phyloP scores from a whole-genome alignment of 1,284 basidiomycete genomes.

The Stereum hirsutum region DNA sequence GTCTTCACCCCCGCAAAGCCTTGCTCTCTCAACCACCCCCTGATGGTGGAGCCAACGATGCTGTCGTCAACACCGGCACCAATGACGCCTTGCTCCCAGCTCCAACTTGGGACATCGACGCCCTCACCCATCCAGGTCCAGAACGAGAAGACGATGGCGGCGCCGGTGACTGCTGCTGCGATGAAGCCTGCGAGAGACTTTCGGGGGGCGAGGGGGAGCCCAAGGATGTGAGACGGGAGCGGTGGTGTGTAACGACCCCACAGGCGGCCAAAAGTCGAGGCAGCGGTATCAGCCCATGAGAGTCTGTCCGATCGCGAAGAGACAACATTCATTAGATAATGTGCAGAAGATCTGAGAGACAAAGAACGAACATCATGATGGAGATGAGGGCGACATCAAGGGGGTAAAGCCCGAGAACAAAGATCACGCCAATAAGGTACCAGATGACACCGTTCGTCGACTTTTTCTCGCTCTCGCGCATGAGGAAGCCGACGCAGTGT shows the following conservation, averaged over 20 bases:
- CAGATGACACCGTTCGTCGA: constrained; percentile 86
- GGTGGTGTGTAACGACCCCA: constrained; percentile 73
- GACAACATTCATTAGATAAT: not conserved
- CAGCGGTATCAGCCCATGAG: constrained; percentile 95
- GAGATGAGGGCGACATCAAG: constrained; percentile 83
- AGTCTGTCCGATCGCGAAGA: constrained; percentile 41
- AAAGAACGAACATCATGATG: constrained; percentile 69
- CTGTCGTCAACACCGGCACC: constrained; percentile 11
- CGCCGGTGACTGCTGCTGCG: constrained; percentile 76
- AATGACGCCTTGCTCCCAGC: constrained; percentile 36
- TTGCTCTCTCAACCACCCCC: constrained; percentile 2
- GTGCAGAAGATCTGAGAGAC: not conserved
- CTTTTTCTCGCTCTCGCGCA: constrained; percentile 89
- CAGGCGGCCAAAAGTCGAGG: constrained; percentile 86
- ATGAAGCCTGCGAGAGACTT: constrained; percentile 88
- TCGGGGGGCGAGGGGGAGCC: constrained; percentile 71
- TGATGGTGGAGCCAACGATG: constrained; percentile 9
- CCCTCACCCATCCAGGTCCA: constrained; percentile 59
- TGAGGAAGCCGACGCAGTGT: constrained; percentile 73
- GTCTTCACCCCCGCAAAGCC: constrained; percentile 12
- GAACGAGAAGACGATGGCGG: constrained; percentile 66
- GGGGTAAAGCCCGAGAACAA: constrained; percentile 75
- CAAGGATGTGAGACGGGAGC: constrained; percentile 55
- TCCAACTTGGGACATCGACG: constrained; percentile 28
- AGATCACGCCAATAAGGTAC: constrained; percentile 90